Percentiles rank a stretch among this genome's conserved stretches.
These are phyloP conservation scores for Hypomyces perniciosus DNA, from an alignment of 2,329 filamentous ascomycete genomes.

Conservation along the genomic window DNA sequence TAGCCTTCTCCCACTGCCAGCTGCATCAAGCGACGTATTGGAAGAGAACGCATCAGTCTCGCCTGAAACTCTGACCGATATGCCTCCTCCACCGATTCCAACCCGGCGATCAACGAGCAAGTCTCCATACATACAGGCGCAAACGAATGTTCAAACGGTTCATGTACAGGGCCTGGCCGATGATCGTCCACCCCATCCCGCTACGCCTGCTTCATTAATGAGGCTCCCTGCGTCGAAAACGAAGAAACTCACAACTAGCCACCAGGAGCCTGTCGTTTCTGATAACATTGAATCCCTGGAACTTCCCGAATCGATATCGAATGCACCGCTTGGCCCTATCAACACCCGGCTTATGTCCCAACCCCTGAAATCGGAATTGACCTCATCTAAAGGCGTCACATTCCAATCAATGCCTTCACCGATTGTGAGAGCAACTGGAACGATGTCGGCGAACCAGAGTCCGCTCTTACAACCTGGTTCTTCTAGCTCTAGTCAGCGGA, in stretches of 20 bases:
- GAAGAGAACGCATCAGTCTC: constrained; percentile 62
- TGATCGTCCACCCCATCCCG: constrained; percentile 51
- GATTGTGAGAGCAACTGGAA: constrained; percentile 35
- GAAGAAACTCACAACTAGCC: constrained; percentile 38
- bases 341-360: constrained; percentile 34
- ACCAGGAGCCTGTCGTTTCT: constrained; percentile 37
- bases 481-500: constrained; percentile 39
- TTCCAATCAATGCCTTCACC: constrained; percentile 47
- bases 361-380: constrained; percentile 31
- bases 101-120: constrained; percentile 57
- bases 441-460: constrained; percentile 56
- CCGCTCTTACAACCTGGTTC: constrained; percentile 55
- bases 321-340: constrained; percentile 26
- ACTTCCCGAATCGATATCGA: constrained; percentile 63
- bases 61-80: constrained; percentile 57
- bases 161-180: not conserved
- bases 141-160: constrained; percentile 28
- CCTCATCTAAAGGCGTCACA: constrained; percentile 44
- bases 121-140: constrained; percentile 61
- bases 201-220: constrained; percentile 86
- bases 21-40: constrained; percentile 46
- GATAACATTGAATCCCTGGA: constrained; percentile 55
- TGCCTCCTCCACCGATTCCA: constrained; percentile 63
- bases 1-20: constrained; percentile 33
- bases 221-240: constrained; percentile 55